These are phyloP conservation scores for Candida ovalis DNA, from an alignment of 805 yeast species.

Conservation along the genomic window DNA sequence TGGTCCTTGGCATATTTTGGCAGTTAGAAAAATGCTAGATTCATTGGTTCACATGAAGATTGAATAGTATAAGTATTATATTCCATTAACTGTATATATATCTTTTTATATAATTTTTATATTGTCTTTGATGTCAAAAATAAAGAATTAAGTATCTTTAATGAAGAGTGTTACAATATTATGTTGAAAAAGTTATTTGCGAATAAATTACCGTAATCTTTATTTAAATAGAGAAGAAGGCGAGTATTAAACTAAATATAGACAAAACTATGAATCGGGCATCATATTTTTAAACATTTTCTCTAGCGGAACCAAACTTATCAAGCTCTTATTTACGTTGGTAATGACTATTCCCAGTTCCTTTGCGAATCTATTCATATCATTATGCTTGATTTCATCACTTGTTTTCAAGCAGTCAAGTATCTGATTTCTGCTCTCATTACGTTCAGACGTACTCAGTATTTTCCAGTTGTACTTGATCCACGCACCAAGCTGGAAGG, in stretches of 20 bases:
- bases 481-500: neutral
- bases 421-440: neutral
- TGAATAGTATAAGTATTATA: constrained; percentile 17
- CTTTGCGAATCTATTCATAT: neutral
- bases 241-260: too few species aligned
- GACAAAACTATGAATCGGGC: neutral
- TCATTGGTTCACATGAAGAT: constrained; percentile 58
- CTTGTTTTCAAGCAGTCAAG: neutral
- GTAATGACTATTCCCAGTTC: neutral
- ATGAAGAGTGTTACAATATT: too few species aligned
- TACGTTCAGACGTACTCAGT: neutral
- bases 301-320: neutral
- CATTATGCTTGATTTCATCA: neutral
- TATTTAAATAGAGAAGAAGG: too few species aligned
- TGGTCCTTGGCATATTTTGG: constrained; percentile 71
- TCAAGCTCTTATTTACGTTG: neutral
- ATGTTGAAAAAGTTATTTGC: too few species aligned
- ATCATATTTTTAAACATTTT: neutral
- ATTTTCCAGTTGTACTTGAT: neutral
- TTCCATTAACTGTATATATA: too few species aligned
- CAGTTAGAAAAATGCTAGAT: constrained; percentile 60
- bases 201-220: too few species aligned
- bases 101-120: neutral
- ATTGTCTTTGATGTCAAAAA: neutral
- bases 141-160: neutral